A percentile compares a stretch with the other conserved stretches of the same genome.
Evolutionary conservation across 2,329 filamentous ascomycete species (phyloP).

Genomic region (Colletotrichum nymphaeae): DNA sequence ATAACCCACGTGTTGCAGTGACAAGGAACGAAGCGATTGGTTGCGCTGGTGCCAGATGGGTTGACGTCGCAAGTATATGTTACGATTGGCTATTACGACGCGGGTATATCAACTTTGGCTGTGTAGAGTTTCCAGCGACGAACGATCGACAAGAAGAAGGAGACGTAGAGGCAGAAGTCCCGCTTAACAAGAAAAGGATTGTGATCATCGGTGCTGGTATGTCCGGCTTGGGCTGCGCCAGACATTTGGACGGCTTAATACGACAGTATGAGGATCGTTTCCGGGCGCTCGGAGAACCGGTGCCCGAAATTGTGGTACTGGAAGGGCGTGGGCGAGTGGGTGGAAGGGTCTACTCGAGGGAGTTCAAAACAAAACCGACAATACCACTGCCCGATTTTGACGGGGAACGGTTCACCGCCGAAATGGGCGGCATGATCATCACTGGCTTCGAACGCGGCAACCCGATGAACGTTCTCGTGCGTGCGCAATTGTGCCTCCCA

Average conservation of each 20-base stretch:
- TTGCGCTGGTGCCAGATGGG: slow-evolving; percentile 90
- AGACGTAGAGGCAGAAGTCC: slow-evolving; percentile 52
- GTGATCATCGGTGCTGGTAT: slow-evolving; percentile 94
- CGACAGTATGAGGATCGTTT: slow-evolving; percentile 80
- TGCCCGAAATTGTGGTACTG: slow-evolving; percentile 81
- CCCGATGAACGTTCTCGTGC: slow-evolving; percentile 89
- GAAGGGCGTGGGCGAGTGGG: slow-evolving; percentile 91
- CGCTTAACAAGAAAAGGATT: slow-evolving; percentile 69
- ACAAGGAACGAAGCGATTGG: slow-evolving; percentile 88
- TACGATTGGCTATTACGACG: slow-evolving; percentile 92
- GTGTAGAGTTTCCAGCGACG: slow-evolving; percentile 74
- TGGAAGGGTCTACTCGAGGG: slow-evolving; percentile 90
- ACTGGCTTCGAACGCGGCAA: slow-evolving; percentile 97
- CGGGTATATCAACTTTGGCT: slow-evolving; percentile 97
- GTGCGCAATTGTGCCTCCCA: slow-evolving; percentile 87
- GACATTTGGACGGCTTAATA: slow-evolving; percentile 90
- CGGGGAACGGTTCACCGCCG: slow-evolving; percentile 80
- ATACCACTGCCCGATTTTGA: slow-evolving; percentile 63
- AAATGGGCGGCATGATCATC: slow-evolving; percentile 98
- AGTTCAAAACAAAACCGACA: slow-evolving; percentile 69
- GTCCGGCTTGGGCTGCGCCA: slow-evolving; percentile 89
- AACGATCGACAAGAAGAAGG: slow-evolving; percentile 40
- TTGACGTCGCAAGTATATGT: slow-evolving; percentile 86
- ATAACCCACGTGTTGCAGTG: slow-evolving; percentile 85
- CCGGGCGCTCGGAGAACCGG: slow-evolving; percentile 71